Base-by-base conservation (phyloP, 345 rosid genomes). In the Clarkia xantiana region DNA sequence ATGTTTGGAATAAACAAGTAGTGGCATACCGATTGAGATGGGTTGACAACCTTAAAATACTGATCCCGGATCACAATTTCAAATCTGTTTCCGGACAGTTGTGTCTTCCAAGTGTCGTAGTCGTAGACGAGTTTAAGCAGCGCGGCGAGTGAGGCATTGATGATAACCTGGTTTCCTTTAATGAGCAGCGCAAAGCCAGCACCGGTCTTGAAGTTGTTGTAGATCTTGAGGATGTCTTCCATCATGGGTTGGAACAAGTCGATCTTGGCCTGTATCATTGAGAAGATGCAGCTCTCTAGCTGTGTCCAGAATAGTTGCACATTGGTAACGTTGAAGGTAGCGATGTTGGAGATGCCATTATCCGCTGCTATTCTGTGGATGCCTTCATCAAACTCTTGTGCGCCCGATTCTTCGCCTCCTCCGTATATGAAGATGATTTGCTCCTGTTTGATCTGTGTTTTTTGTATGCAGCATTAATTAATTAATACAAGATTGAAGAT, bases 81-180 rank as follows among this genome's bases (percentile, higher is more conserved):
- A n/a, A 56, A n/a, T 11, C 38, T 12, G 38, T 56, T 56, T 10
- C 42, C 52, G 43, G 19, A 41, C 41, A 38, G 22, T 14, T 47
- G 53, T 53, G 46, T 56, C 60, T 47, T 56, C 60, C 60, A 56
- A 9, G 60, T 8, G 34, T 47, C 53, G 18, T 56, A 56, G 7
- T 56, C 45, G 40, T 19, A 7, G 17, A 56, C 3, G 3, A 56
- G 45, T 40, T 14, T 56, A 8, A 39, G 14, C 19, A 40, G 36
- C 11, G 10, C 15, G 3, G 13, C 20, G 17, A 56, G 25, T 1
- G 52, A 23, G 40, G 25, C 42, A 9, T 56, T 56, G 46, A 56
- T 39, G 45, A 56, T 46, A 2, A 56, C 60, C 5, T 18, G 45
- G 6, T 44, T 36, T 38, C 60, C 60, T 18, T 11, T 14, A 4